These are phyloP conservation scores for Trametes pubescens DNA, from an alignment of 1,284 basidiomycete genomes.

Conservation along the genomic window DNA sequence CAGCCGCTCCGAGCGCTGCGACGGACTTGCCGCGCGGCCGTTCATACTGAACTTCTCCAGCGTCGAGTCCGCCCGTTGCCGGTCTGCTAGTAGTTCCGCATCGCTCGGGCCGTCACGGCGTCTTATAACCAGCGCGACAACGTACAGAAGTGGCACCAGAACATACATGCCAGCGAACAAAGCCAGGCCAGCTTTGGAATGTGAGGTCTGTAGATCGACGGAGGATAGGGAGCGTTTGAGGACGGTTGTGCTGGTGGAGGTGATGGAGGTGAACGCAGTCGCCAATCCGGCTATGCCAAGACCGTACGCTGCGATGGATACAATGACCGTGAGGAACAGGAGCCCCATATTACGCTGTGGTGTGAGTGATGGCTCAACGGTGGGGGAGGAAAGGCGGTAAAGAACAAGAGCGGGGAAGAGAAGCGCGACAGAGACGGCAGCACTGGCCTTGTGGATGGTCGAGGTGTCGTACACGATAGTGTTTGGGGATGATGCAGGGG, in stretches of 20 bases:
- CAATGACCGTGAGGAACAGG: conserved; percentile 48
- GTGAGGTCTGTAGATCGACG: conserved; percentile 60
- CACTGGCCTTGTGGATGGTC: conserved; percentile 67
- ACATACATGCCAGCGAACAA: conserved; percentile 68
- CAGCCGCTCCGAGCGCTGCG: conserved; percentile 26
- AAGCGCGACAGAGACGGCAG: conserved; percentile 69
- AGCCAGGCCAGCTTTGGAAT: conserved; percentile 67
- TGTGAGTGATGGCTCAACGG: conserved; percentile 40
- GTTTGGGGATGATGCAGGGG: conserved; percentile 23
- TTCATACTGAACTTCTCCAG: conserved; percentile 55
- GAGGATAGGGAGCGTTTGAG: conserved; percentile 43
- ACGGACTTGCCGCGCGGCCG: conserved; percentile 40
- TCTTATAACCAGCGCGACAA: conserved; percentile 43
- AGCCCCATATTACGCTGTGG: conserved; percentile 34
- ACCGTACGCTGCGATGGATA: conserved; percentile 62
- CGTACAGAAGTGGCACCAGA: conserved; percentile 56
- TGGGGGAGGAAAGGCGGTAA: conserved; percentile 58
- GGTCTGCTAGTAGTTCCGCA: conserved; percentile 22
- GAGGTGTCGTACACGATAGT: conserved; percentile 57
- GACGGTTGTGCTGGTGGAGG: conserved; percentile 35
- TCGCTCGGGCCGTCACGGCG: conserved; percentile 18
- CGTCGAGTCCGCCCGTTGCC: conserved; percentile 48
- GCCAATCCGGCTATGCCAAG: conserved; percentile 68
- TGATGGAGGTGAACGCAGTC: conserved; percentile 66
- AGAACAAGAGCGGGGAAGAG: conserved; percentile 62